A percentile compares a stretch with the other conserved stretches of the same genome.
Evolutionary conservation across 139 green algal species (phyloP).

Genomic region (Chara braunii): DNA sequence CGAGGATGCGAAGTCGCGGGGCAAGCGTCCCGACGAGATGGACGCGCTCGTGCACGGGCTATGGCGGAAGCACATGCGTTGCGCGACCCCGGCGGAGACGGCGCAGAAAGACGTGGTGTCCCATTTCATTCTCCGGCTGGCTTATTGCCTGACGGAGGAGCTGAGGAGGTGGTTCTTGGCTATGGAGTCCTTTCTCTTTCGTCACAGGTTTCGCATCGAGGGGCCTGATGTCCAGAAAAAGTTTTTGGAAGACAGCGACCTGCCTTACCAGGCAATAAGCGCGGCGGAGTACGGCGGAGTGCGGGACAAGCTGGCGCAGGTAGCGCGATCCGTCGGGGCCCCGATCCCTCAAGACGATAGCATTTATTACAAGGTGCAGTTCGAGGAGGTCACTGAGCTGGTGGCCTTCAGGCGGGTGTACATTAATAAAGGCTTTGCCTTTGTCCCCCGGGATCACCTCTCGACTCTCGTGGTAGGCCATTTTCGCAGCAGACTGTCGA

Average conservation of each 20-base stretch:
- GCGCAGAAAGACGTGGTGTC: slow-evolving; percentile 60
- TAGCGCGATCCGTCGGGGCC: not conserved
- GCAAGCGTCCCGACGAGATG: slow-evolving; percentile 28
- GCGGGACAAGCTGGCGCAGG: not conserved
- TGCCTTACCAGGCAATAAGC: slow-evolving; percentile 53
- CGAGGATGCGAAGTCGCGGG: slow-evolving; percentile 53
- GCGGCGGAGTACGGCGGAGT: slow-evolving; percentile 39
- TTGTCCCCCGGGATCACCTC: slow-evolving; percentile 63
- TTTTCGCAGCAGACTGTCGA: slow-evolving; percentile 42
- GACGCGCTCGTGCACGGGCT: slow-evolving; percentile 14
- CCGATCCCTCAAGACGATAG: not conserved
- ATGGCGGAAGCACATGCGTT: slow-evolving; percentile 12
- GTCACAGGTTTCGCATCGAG: slow-evolving; percentile 45
- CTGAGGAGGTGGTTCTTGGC: slow-evolving; percentile 79
- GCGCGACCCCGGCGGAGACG: slow-evolving; percentile 34
- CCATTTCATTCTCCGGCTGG: slow-evolving; percentile 87
- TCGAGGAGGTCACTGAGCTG: slow-evolving; percentile 76
- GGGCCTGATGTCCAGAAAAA: slow-evolving; percentile 29
- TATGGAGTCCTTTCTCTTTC: slow-evolving; percentile 77
- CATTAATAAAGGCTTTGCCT: slow-evolving; percentile 63
- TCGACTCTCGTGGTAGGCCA: slow-evolving; percentile 61
- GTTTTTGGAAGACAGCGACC: slow-evolving; percentile 54
- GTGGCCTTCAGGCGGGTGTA: slow-evolving; percentile 65
- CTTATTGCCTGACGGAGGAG: slow-evolving; percentile 71
- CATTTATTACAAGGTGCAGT: slow-evolving; percentile 58